Base-by-base conservation (phyloP, 1,284 basidiomycete species). In the Vanrija sp. region DNA sequence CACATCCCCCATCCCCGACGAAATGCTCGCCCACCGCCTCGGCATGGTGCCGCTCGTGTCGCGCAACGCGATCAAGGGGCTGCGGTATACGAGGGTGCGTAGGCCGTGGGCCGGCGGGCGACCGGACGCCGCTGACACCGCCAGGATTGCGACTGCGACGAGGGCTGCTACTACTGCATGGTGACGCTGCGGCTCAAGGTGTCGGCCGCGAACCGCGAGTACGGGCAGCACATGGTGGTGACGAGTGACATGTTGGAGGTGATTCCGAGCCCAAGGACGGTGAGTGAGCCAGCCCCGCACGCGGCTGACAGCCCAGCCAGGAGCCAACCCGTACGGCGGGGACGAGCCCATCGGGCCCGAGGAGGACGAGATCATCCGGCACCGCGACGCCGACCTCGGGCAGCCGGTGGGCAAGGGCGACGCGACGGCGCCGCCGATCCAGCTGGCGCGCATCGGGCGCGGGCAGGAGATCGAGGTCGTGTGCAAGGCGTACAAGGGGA, bases 401-500 rank as follows among this genome's bases (percentile, higher is more conserved):
- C 77, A 82, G 60, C 92, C 93, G 0, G 85, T 93, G 1, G 89
- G 89, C 16, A 89, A 91, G 79, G 82, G 89, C 85, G 64, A 89
- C 25, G 78, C 82, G 23, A 78, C 77, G 25, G 75, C 77, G 14
- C 72, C 82, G 23, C 89, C 89, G 1, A 86, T 98, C 45, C 78
- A 96, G 48, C 85, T 98, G 19, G 89, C 87, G 62, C 97, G 96
- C 75, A 86, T 99, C 55, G 85, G 90, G 43, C 90, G 89, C 75
- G 94, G 94, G 0, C 96, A 98, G 75, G 90, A 95, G 73, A 79
- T 99, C 37, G 88, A 84, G 68, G 71, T 95, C 51, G 82, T 82
- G 36, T 98, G 95, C 73, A 85, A 89, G 52, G 96, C 94, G 3
- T 92, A 94, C 75, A 98, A 97, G 84, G 95, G 95, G 24, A 88